Base-by-base conservation (phyloP, 257 asterid genomes). In the Solanum arcanum region DNA sequence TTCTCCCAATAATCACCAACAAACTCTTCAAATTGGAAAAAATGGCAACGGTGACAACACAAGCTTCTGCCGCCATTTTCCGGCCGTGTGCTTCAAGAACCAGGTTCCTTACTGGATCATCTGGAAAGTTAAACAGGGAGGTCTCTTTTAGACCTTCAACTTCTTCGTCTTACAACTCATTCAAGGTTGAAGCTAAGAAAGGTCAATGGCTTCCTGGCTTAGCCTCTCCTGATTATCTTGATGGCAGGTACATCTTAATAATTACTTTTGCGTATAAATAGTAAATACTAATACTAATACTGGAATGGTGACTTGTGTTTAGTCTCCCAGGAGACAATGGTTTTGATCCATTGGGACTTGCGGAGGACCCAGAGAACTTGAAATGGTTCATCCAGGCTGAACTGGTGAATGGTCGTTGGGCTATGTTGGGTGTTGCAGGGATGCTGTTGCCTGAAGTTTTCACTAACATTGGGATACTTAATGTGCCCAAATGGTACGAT, bases 201-300 rank as follows among this genome's bases (percentile, higher is more conserved):
- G 99, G 99, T 11, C 94, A 95, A 91, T 97, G 99, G 99, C 93
- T 96, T 9, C 99, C 99, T 0, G 99, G 99, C 21, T 85, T 95
- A 91, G 86, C 98, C 85, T 96, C 99, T 62, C 99, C 99, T 12
- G 49, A 83, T 49, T 96, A 96, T 87, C 99, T 97, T 41, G 88
- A 94, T 87, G 99, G 99, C 89, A 96, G 98, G 99, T 97, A 44
- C 12, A 21, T 52, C 18, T 7, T 56, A 56, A 56, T 56, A 56
- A 7, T 3, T 56, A 56, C 11, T 52, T 18, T 52, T 52, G 62
- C 62, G 23, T 52, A 16, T 70, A 16, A 16, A 46, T 46, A 46
- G 52, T 46, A 18, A n/a, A 82, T 1, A 52, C 20, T 84, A 46
- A 10, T 2, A 41, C 41, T 39, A 15, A 29, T 81, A 49, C 46